Percentiles rank a stretch among this genome's conserved stretches.
phyloP scores from a whole-genome alignment of 1,284 basidiomycete genomes.

The Tilletia caries region DNA sequence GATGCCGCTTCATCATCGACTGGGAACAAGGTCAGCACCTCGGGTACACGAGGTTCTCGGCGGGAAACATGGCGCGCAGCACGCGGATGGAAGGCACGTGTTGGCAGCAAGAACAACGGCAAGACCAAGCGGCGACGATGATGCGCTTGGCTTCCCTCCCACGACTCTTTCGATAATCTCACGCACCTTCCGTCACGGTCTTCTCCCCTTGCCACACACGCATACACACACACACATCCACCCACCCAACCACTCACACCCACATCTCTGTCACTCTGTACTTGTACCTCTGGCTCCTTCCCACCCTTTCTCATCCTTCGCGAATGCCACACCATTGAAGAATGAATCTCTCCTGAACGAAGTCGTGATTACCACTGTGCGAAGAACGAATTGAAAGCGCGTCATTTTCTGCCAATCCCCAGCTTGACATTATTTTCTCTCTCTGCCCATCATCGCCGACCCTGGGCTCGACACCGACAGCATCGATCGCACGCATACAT shows the following conservation, averaged over 20 bases:
- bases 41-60: not conserved
- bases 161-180: not conserved
- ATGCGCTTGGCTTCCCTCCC: not conserved
- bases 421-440: no score
- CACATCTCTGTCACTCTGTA: not conserved
- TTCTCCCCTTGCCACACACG: not conserved
- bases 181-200: not conserved
- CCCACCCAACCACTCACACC: not conserved
- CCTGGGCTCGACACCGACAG: no score
- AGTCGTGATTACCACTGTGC: no score
- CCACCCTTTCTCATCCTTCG: no score
- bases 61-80: slow-evolving; percentile 8
- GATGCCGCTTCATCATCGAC: not conserved
- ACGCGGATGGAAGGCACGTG: not conserved
- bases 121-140: slow-evolving; percentile 3
- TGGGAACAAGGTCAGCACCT: slow-evolving; percentile 4
- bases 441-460: no score
- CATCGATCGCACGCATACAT: no score
- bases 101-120: slow-evolving; percentile 10
- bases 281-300: not conserved
- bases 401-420: no score
- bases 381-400: no score
- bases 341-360: no score
- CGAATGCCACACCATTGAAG: no score
- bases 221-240: not conserved